Percentiles rank a stretch among this genome's conserved stretches.
Conservation (phyloP, 192 early-diverging fungal genomes). For the Lunasporangiospora selenospora region DNA sequence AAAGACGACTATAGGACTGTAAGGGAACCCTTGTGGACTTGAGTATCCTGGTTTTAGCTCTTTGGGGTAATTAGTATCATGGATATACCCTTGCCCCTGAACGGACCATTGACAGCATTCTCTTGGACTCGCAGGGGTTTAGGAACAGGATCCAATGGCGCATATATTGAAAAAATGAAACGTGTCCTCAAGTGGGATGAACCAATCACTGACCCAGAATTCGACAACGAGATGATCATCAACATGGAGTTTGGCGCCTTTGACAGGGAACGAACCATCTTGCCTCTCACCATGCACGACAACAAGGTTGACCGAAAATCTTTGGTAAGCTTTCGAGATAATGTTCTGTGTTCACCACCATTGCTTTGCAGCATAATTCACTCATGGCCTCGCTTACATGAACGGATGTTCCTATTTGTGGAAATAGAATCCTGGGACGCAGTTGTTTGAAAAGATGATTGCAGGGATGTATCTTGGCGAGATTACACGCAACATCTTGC, state of each 20-base stretch:
- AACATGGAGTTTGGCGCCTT: conserved; percentile 98
- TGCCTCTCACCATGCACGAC: conserved; percentile 88
- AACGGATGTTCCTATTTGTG: too few species aligned
- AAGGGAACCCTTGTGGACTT: too few species aligned
- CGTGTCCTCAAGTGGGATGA: conserved; percentile 54
- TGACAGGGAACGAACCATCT: conserved; percentile 79
- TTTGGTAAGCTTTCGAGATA: conserved; percentile 33
- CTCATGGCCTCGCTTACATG: too few species aligned
- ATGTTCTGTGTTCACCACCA: too few species aligned
- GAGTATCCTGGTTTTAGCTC: too few species aligned
- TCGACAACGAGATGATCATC: conserved; percentile 86
- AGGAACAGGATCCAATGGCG: conserved; percentile 95
- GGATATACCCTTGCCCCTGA: too few species aligned
- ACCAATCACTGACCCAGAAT: too few species aligned
- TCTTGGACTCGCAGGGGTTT: conserved; percentile 57
- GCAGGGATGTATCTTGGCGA: conserved; percentile 95
- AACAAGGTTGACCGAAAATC: conserved; percentile 84
- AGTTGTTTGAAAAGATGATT: conserved; percentile 94
- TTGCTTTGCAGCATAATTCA: too few species aligned
- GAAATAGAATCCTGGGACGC: conserved; percentile 73
- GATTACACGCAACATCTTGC: conserved; percentile 76
- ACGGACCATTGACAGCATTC: too few species aligned
- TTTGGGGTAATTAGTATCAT: too few species aligned
- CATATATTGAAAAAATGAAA: conserved; percentile 84
- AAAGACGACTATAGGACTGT: conserved; percentile 76